A percentile compares a stretch with the other conserved stretches of the same genome.
phyloP scores from a whole-genome alignment of 148 eudicot species.

The Persicaria tinctoria region DNA sequence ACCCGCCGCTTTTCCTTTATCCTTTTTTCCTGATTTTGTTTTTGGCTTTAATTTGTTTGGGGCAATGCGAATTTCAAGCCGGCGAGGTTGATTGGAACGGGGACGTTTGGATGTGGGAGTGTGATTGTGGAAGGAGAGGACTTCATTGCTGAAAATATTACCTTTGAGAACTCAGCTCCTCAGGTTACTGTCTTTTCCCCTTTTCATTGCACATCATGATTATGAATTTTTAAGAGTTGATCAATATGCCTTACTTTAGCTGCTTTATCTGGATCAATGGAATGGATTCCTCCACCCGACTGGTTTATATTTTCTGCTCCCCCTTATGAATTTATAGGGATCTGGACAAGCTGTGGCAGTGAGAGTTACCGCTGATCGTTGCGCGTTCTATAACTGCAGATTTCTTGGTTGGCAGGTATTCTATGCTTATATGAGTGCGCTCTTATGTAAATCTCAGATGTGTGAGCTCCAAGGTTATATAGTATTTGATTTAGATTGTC shows the following conservation, averaged over 20 bases:
- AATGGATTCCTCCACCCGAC: background rate
- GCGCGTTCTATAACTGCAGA: slow-evolving; percentile 91
- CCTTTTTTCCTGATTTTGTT: background rate
- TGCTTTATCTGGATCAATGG: background rate
- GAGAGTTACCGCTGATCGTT: slow-evolving; percentile 84
- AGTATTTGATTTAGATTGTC: background rate
- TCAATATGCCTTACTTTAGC: background rate
- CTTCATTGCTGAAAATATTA: slow-evolving; percentile 82
- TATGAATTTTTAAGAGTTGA: background rate
- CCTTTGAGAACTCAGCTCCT: slow-evolving; percentile 90
- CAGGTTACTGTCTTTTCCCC: slow-evolving; percentile 25
- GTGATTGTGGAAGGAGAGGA: slow-evolving; percentile 90
- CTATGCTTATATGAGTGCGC: no score
- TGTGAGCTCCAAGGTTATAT: background rate
- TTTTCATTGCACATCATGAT: background rate
- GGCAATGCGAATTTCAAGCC: slow-evolving; percentile 23
- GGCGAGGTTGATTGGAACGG: slow-evolving; percentile 84
- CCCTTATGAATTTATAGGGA: slow-evolving; percentile 35
- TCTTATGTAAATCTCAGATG: background rate
- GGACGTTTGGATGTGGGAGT: slow-evolving; percentile 92
- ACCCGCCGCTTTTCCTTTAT: background rate
- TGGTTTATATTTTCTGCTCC: background rate
- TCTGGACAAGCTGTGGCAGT: slow-evolving; percentile 97
- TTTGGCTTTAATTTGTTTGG: slow-evolving; percentile 1
- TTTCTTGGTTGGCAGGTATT: slow-evolving; percentile 95